Evolutionary conservation across 331 rosid species (phyloP), one percentile per base, ranked within the genome.

Genomic region (Acacia pycnantha): DNA sequence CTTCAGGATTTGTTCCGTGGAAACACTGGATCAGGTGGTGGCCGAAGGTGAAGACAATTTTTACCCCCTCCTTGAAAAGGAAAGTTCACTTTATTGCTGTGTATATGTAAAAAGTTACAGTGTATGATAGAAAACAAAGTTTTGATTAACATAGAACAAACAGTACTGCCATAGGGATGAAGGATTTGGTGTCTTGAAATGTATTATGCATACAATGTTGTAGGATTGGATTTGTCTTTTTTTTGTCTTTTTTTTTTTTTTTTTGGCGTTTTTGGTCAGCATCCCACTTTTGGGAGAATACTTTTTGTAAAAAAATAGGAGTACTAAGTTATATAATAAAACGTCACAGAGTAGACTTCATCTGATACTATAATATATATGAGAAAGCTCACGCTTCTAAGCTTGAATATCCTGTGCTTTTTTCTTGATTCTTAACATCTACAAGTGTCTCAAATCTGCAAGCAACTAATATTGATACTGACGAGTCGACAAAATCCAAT

Each of bases 1-100:
- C 89, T 95, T 41, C 81, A 78, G 0, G 85, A 86, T 58, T 82
- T 95, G 86, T 95, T 95, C 75, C 81, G 68, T 35, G 94, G 95
- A 18, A 79, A 85, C 12, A 79, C 84, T 41, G 93, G 90, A 84
- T 86, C 92, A 13, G 71, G 80, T 47, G 89, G 91, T 81, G 87
- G 90, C 88, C 80, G 91, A 85, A 93, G 85, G 81, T 84, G 84
- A 89, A 76, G 88, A 82, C 86, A 74, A 29, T 14, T 6, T 64
- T 29, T 31, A 5, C 1, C 3, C 1, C 21, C n/a, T 31, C n/a
- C 11, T 4, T 29, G n/a, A 33, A 65, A 65, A 65, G 22, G 44
- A 18, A 77, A 70, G 82, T 65, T 81, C 79, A 82, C 82, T 68
- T 5, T 27, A 51, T 33, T 80, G 43, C 26, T 84, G 86, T 82